Percentiles rank a stretch among this genome's conserved stretches.
Evolutionary conservation across 1,284 basidiomycete genomes (phyloP).

Genomic region (Trametes versicolor): DNA sequence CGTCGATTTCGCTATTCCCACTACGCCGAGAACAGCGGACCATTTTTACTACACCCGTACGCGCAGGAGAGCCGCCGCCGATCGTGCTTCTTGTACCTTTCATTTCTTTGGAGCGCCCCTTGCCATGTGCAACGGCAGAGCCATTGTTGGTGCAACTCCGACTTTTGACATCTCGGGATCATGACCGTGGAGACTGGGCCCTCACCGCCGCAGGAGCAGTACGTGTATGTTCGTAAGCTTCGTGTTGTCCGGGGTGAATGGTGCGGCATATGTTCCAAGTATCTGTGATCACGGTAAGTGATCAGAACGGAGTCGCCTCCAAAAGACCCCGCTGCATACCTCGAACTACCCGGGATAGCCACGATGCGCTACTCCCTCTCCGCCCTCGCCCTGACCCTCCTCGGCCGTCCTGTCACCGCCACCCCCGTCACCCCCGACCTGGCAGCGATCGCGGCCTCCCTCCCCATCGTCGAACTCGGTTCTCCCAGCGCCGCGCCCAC

Average conservation of each 20-base stretch:
- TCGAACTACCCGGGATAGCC: not conserved
- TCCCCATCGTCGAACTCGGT: slow-evolving; percentile 22
- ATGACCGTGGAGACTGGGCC: not conserved
- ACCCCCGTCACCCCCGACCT: not conserved
- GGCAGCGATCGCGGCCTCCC: slow-evolving; percentile 8
- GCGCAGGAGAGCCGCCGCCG: no score
- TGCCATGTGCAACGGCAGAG: not conserved
- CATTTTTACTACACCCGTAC: no score
- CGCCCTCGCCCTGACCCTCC: slow-evolving; percentile 3
- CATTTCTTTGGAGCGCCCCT: not conserved
- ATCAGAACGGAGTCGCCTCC: not conserved
- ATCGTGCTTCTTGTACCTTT: not conserved
- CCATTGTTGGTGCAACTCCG: not conserved
- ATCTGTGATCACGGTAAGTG: not conserved
- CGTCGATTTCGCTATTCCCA: not conserved
- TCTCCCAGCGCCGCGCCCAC: not conserved
- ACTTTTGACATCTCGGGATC: not conserved
- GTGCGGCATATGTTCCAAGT: not conserved
- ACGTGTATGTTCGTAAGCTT: not conserved
- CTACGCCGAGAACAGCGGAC: not conserved
- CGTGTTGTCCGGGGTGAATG: not conserved
- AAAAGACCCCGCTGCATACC: not conserved
- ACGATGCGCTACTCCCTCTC: slow-evolving; percentile 13
- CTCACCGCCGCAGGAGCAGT: not conserved
- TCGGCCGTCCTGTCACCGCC: slow-evolving; percentile 14